Evolutionary conservation across 1,284 basidiomycete species (phyloP).

Genomic region (Cryptococcus deneoformans): DNA sequence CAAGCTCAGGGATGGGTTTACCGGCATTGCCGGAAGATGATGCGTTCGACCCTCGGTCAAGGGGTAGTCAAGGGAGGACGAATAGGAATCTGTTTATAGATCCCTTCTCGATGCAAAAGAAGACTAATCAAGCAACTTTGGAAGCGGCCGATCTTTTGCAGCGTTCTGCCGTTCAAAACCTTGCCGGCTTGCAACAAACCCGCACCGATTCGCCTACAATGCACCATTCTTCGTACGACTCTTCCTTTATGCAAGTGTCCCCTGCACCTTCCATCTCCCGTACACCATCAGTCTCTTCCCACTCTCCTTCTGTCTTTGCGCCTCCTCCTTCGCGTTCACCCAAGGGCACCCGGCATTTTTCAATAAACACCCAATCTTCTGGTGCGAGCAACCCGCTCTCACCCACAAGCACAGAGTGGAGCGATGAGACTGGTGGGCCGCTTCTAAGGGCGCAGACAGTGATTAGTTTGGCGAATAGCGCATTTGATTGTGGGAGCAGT

Average conservation of each 20-base stretch:
- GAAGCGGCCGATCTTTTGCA: slow-evolving; percentile 6
- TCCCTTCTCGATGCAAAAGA: neutral
- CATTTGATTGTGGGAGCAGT: slow-evolving; percentile 7
- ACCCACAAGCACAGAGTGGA: neutral
- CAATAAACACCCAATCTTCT: slow-evolving; percentile 13
- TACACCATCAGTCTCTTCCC: neutral
- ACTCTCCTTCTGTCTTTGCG: neutral
- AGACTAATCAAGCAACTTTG: neutral
- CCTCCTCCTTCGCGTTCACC: neutral
- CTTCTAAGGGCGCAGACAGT: slow-evolving; percentile 7
- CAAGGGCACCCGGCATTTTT: slow-evolving; percentile 10
- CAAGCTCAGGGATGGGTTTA: slow-evolving; percentile 7
- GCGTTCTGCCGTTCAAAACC: neutral
- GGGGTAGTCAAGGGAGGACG: neutral
- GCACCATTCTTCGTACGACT: neutral
- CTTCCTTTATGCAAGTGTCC: neutral
- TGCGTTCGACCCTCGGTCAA: neutral
- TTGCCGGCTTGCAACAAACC: neutral
- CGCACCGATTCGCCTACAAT: neutral
- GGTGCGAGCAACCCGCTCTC: neutral
- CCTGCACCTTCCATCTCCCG: neutral
- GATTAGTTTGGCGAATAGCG: neutral
- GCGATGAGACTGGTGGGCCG: slow-evolving; percentile 1
- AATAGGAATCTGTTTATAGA: slow-evolving; percentile 6
- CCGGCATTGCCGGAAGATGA: slow-evolving; percentile 9